Evolutionary conservation across 768 basidiomycete species (phyloP).

Genomic region (Podaxis pistillaris): DNA sequence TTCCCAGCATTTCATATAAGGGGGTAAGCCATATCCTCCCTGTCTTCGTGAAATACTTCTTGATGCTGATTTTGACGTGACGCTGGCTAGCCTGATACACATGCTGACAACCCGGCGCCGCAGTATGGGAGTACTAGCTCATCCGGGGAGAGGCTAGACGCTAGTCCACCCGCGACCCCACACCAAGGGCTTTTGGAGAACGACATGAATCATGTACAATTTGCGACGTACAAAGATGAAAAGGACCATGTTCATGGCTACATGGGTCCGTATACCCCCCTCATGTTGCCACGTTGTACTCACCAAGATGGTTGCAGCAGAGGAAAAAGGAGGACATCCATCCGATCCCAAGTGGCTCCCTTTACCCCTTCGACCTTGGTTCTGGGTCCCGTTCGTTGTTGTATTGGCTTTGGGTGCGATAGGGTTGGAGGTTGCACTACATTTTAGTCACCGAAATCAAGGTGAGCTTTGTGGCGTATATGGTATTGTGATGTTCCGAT

Average conservation of each 20-base stretch:
- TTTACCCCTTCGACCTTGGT: constrained; percentile 42
- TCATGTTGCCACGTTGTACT: neutral
- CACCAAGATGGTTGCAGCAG: neutral
- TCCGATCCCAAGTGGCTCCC: constrained; percentile 36
- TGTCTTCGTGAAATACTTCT: neutral
- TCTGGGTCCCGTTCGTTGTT: constrained; percentile 41
- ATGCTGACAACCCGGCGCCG: neutral
- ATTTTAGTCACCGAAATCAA: constrained; percentile 43
- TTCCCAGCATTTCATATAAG: constrained; percentile 3
- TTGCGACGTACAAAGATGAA: constrained; percentile 21
- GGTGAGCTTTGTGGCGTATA: constrained; percentile 26
- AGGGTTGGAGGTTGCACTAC: constrained; percentile 45
- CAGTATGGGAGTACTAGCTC: neutral
- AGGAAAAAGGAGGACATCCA: neutral
- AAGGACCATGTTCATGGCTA: neutral
- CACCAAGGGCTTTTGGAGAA: constrained; percentile 1
- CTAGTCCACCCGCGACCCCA: constrained; percentile 4
- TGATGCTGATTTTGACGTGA: neutral
- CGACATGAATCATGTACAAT: constrained; percentile 18
- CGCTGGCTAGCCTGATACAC: neutral
- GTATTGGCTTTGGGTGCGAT: constrained; percentile 38
- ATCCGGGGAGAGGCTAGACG: constrained; percentile 7
- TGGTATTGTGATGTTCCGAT: neutral
- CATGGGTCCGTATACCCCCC: neutral
- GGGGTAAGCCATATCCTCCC: neutral